Base-by-base conservation (phyloP, 192 early-diverging fungal species). In the Backusella liffmaniae region DNA sequence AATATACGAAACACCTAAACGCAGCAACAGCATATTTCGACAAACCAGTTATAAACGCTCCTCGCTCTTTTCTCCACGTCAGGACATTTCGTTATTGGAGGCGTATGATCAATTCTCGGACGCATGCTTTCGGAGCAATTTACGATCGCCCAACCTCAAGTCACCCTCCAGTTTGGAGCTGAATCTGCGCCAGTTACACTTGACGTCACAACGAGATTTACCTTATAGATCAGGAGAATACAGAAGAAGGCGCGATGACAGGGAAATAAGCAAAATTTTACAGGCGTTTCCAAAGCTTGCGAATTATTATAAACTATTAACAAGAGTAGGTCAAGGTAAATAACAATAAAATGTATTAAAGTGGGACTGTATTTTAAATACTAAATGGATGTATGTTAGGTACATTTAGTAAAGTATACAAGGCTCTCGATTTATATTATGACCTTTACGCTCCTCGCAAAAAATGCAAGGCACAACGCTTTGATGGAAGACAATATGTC, bases 401-500 rank as follows among this genome's bases (percentile, higher is more conserved):
- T 23, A 97, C 96, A 0, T 98, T 97, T 77, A 94, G 93, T 77
- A 91, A 93, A 0, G 97, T 98, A 6, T 98, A 97, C 87, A 95
- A 93, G 78, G 95, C 96, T 3, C 76, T 94, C 23, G 96, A 98
- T 73, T 75, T 94, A 21, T 82, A 88, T 36, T 89, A 95, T 76
- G 84, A 91, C 16, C 68, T 78, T 18, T 94, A 92, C 78, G 10
- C 12, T 9, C 26, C 74, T 18, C 12, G 16, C 93, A 92, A 78
- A 92, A 95, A 68, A 96, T 96, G 76, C 76, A 81, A 44, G 78
- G 77, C 46, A 92, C 91, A 89, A 86, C 86, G 83, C 26, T 34
- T 44, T 67, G 42, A 37, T n/a, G 37, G 36, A 65, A 29, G 12
- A 59, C 13, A 70, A 36, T 73, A 49, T 49, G 90, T 98, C 0